Percentiles rank a stretch among this genome's conserved stretches.
These are phyloP conservation scores for Torulaspora maleeae DNA, from an alignment of 805 yeast species.

Conservation along the genomic window DNA sequence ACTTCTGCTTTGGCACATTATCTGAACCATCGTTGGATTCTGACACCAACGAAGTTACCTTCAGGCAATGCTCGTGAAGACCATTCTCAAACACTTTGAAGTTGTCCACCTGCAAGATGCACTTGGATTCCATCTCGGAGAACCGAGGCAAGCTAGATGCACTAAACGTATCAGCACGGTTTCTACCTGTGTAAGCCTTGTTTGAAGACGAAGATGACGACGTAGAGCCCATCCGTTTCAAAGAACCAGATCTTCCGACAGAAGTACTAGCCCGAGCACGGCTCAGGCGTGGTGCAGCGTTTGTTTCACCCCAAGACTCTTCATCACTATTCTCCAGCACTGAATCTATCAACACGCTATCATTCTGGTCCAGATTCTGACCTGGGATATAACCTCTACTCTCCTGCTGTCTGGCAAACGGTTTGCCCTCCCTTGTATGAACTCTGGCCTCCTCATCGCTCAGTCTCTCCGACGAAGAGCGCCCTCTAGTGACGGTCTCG, in stretches of 20 bases:
- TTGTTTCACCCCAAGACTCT: background rate
- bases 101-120: constrained; percentile 20
- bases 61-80: constrained; percentile 27
- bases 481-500: constrained; percentile 10
- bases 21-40: constrained; percentile 17
- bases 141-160: constrained; percentile 20
- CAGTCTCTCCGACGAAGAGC: constrained; percentile 2
- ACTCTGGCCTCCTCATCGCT: constrained; percentile 7
- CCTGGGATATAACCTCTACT: constrained; percentile 5
- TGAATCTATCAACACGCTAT: constrained; percentile 10
- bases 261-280: constrained; percentile 8
- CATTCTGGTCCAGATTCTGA: constrained; percentile 4
- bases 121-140: constrained; percentile 14
- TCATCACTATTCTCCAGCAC: constrained; percentile 10
- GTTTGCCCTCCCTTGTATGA: constrained; percentile 1
- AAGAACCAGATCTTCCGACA: constrained; percentile 8
- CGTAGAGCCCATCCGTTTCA: constrained; percentile 9
- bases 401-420: constrained; percentile 6
- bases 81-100: constrained; percentile 29
- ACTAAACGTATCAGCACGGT: constrained; percentile 27
- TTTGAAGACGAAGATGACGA: constrained; percentile 10
- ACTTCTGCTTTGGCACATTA: constrained; percentile 14
- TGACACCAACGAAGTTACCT: constrained; percentile 20
- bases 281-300: background rate
- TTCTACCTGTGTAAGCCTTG: constrained; percentile 13